Conservation (phyloP, 495 filamentous ascomycete species). For the Aspergillus diversus region DNA sequence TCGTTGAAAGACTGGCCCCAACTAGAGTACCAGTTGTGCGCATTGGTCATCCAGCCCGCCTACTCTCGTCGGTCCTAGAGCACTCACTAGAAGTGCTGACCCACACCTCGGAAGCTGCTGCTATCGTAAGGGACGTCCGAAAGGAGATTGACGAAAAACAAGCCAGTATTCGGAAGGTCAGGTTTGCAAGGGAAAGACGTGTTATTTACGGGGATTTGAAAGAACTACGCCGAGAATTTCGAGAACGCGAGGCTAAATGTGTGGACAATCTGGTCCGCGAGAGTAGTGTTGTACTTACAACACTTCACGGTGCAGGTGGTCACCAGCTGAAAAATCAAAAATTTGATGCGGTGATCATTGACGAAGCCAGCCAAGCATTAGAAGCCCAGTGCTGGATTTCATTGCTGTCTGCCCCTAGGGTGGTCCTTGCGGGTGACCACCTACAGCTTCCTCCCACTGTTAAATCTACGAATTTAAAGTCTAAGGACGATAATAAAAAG, state of each 20-base stretch:
- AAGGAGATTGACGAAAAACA: constrained; percentile 94
- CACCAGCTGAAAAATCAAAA: constrained; percentile 76
- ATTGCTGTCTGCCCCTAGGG: constrained; percentile 76
- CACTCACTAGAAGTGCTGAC: constrained; percentile 95
- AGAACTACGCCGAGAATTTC: constrained; percentile 84
- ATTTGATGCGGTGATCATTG: constrained; percentile 94
- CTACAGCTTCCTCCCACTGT: constrained; percentile 93
- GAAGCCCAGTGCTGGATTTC: constrained; percentile 99
- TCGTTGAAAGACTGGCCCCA: constrained; percentile 88
- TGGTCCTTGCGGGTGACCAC: constrained; percentile 92
- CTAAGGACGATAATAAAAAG: constrained; percentile 28
- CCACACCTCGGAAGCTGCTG: constrained; percentile 83
- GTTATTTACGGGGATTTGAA: constrained; percentile 85
- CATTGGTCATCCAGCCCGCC: constrained; percentile 88
- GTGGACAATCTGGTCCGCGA: constrained; percentile 72
- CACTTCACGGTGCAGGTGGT: constrained; percentile 89
- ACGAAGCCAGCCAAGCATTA: constrained; percentile 93
- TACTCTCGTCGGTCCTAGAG: constrained; percentile 84
- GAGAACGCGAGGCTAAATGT: constrained; percentile 81
- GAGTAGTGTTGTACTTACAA: constrained; percentile 88
- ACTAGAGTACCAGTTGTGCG: constrained; percentile 86
- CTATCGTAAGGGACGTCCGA: constrained; percentile 88
- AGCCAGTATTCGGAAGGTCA: constrained; percentile 82
- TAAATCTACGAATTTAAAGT: constrained; percentile 59
- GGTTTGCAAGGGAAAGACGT: constrained; percentile 75